Conservation (phyloP, 139 green algal genomes). For the Picochlorum sp. region DNA sequence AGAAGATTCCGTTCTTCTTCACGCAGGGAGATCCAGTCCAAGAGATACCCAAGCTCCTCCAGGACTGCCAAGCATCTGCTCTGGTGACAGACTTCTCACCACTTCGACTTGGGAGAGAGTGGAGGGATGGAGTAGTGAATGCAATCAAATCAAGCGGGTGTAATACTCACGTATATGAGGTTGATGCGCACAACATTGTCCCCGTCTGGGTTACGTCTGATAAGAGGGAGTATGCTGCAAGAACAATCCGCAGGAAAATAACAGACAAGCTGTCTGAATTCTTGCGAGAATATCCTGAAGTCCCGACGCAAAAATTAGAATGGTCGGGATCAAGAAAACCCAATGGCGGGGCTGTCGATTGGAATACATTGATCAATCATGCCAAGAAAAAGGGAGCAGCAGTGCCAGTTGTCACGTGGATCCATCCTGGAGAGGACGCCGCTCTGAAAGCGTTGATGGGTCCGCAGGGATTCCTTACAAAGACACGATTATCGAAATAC, state of each 20-base stretch:
- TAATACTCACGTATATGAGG: conserved; percentile 52
- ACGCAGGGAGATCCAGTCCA: conserved; percentile 54
- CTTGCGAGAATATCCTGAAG: conserved; percentile 47
- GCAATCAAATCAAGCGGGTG: background rate
- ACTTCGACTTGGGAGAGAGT: conserved; percentile 63
- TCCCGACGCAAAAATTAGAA: conserved; percentile 13
- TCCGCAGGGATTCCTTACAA: conserved; percentile 62
- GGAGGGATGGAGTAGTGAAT: conserved; percentile 53
- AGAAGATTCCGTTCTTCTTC: conserved; percentile 72
- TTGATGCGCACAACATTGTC: conserved; percentile 97
- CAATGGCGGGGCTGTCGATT: conserved; percentile 44
- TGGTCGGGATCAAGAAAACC: background rate
- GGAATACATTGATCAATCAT: conserved; percentile 67
- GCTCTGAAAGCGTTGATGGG: conserved; percentile 47
- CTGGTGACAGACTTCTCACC: conserved; percentile 87
- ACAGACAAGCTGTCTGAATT: conserved; percentile 76
- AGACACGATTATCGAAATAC: conserved; percentile 62
- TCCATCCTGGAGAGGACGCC: conserved; percentile 59
- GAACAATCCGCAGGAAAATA: conserved; percentile 91
- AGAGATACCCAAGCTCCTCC: conserved; percentile 63
- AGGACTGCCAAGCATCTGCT: conserved; percentile 45
- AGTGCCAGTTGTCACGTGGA: conserved; percentile 86
- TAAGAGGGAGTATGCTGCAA: conserved; percentile 80
- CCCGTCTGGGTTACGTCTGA: conserved; percentile 78
- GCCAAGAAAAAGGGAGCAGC: conserved; percentile 37